Percentiles rank a stretch among this genome's conserved stretches.
These are phyloP conservation scores for Fraxinus floribunda DNA, from an alignment of 305 asterid species.

Conservation along the genomic window DNA sequence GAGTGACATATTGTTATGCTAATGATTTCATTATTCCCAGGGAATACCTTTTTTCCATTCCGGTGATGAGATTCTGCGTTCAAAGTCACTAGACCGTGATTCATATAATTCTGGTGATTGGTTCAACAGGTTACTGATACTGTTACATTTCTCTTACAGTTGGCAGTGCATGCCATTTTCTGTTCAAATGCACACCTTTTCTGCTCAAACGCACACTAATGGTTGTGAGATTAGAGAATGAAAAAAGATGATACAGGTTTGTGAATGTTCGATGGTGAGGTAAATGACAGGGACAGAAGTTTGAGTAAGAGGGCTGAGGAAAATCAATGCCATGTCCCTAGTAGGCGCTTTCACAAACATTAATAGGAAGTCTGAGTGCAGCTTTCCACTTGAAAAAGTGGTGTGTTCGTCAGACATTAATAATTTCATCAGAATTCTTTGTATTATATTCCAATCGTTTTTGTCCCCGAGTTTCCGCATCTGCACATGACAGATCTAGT, in stretches of 20 bases:
- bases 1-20: neutral
- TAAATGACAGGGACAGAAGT: neutral
- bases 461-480: neutral
- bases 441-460: neutral
- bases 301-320: neutral
- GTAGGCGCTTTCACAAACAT: neutral
- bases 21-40: conserved; percentile 37
- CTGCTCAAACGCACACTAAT: neutral
- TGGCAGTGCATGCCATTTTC: neutral
- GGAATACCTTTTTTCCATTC: conserved; percentile 96
- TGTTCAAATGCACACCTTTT: neutral
- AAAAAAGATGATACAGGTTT: neutral
- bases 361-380: neutral
- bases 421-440: neutral
- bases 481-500: neutral
- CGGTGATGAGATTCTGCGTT: conserved; percentile 97
- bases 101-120: conserved; percentile 98
- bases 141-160: neutral
- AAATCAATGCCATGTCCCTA: neutral
- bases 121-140: conserved; percentile 81
- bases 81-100: conserved; percentile 96
- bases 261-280: neutral
- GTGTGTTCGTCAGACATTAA: neutral
- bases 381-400: neutral
- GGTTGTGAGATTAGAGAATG: neutral